These are phyloP conservation scores for Lichtheimia ramosa DNA, from an alignment of 371 early-diverging fungal genomes.

Conservation along the genomic window DNA sequence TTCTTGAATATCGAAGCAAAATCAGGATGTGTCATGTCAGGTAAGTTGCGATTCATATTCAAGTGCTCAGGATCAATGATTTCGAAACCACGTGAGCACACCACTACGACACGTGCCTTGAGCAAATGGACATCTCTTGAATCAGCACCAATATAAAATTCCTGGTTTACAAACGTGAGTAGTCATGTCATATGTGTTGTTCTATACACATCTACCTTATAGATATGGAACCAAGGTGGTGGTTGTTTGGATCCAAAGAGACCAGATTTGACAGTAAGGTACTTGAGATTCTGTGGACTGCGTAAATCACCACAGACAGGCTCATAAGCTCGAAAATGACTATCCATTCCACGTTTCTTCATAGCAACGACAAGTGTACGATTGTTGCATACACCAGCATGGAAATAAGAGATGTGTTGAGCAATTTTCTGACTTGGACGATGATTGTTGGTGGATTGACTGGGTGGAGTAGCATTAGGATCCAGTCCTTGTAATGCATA, in stretches of 20 bases:
- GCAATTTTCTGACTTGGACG: conserved; percentile 55
- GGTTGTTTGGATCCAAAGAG: conserved; percentile 49
- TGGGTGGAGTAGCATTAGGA: conserved; percentile 29
- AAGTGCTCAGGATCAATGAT: conserved; percentile 82
- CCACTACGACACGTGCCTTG: conserved; percentile 81
- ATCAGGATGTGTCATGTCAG: conserved; percentile 23
- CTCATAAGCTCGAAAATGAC: conserved; percentile 72
- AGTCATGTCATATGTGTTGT: no score
- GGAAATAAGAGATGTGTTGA: conserved; percentile 77
- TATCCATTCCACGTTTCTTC: conserved; percentile 57
- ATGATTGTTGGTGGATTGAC: conserved; percentile 15
- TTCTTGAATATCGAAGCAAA: conserved; percentile 15
- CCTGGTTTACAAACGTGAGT: conserved; percentile 32
- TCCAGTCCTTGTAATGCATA: conserved; percentile 70
- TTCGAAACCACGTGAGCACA: conserved; percentile 90
- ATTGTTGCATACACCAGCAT: conserved; percentile 74
- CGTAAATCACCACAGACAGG: conserved; percentile 59
- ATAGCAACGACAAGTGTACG: conserved; percentile 70
- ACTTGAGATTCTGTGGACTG: conserved; percentile 53
- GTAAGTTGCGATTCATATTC: conserved; percentile 48
- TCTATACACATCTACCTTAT: conserved; percentile 51
- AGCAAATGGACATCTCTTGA: conserved; percentile 79
- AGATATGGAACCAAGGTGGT: conserved; percentile 50
- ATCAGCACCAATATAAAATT: conserved; percentile 90
- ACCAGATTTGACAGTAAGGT: conserved; percentile 37